Base-by-base conservation (phyloP, 2,329 filamentous ascomycete species). In the Leptographium flavum region DNA sequence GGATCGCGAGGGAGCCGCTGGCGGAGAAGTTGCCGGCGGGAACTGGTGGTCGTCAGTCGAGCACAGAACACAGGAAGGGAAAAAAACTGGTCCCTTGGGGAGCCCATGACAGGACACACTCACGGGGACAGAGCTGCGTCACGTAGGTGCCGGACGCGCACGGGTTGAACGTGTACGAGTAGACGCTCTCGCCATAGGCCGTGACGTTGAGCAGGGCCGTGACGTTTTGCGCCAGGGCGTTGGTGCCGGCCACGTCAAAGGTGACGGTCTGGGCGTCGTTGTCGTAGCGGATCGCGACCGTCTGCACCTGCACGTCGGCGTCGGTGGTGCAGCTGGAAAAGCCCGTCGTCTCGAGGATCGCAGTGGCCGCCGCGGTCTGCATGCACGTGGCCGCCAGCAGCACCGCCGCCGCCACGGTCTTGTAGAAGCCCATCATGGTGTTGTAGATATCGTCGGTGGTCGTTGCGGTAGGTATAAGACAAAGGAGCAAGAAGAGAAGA, bases 241-340 rank as follows among this genome's bases (percentile, higher is more conserved):
- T 95, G 48, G 74, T 79, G 49, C 90, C 92, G 30, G 80, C 76
- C 21, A 95, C 75, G 59, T 96, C 79, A 63, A 95, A 96, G 4
- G 67, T 74, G 49, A 96, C 73, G 41, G 73, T 74, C 58, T 83
- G 79, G 49, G 79, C 78, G 47, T 73, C 70, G 52, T 81, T 80
- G 67, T 94, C 76, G 66, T 93, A 96, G 54, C 74, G 68, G 49
- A 95, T 81, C 55, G 90, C 69, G 50, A 93, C 69, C 54, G 73
- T 79, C 53, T 87, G 69, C 45, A 95, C 81, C 50, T 71, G 72
- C 55, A 96, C 79, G 32, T 48, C 68, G 57, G 54, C 74, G 64
- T 47, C 69, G 32, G 25, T 72, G 55, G 70, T 62, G 63, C 92
- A 96, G 52, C 79, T 79, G 56, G 70, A 76, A 66, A 92, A 94